Base-by-base conservation (phyloP, 129 eudicot genomes). In the Apium graveolens region DNA sequence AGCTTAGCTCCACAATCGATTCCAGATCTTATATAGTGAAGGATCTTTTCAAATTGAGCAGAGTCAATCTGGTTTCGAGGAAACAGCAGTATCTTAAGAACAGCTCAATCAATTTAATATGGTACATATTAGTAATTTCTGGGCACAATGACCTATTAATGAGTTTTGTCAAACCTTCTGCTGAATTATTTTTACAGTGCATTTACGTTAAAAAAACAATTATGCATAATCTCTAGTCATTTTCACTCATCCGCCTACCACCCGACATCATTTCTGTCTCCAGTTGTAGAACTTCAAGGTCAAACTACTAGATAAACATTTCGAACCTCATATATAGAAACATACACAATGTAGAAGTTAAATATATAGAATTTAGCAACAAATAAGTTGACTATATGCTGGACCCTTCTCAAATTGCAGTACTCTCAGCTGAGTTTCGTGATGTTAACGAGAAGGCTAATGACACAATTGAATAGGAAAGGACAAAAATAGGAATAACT, bases 1-100 rank as follows among this genome's bases (percentile, higher is more conserved):
- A 90, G 95, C 20, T 75, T 85, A 34, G 95, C 95, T 73, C 91
- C 95, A 75, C 89, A 72, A 14, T 85, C 90, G 18, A 79, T 32
- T 16, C 95, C 95, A 20, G 85, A 80, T 74, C 63, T 80, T 37
- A 90, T 90, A 53, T 87, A 90, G 62, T 78, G 73, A 43, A 89
- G 83, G 65, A 89, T 85, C 82, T 89, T 89, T 34, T 87, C 75
- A 48, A 85, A 89, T 53, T 89, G 94, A 43, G 84, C 88, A 16
- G 80, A 62, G 78, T 87, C 91, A 41, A 87, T 76, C 90, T 89
- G 80, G 14, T 73, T 13, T 35, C 46, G 3, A 38, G 42, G 51
- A 43, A 35, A 45, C 21, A 14, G 26, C 44, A 70, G 26, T 3
- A 37, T 70, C 46, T 37, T 37, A 17, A 20, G 74, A 70, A 66